A percentile compares a stretch with the other conserved stretches of the same genome.
Evolutionary conservation across 305 asterid genomes (phyloP).

Genomic region (Plantago lanceolata): DNA sequence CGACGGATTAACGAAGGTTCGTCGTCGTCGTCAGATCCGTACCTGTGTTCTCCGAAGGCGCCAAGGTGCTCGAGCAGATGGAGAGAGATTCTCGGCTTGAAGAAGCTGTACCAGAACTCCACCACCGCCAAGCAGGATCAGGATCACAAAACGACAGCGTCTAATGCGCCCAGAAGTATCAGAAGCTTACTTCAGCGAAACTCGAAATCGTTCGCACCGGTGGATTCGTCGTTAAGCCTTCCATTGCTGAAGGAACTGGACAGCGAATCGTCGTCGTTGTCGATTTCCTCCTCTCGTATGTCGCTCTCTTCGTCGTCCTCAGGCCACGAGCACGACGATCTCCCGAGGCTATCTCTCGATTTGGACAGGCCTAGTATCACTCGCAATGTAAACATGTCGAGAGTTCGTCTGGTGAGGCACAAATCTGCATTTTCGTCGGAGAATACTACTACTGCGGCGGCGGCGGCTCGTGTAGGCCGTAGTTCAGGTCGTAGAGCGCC

Average conservation of each 20-base stretch:
- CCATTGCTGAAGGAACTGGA: slow-evolving; percentile 64
- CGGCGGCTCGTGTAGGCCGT: background rate
- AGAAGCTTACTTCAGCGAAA: slow-evolving; percentile 64
- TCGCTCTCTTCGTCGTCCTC: slow-evolving; percentile 86
- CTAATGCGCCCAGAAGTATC: slow-evolving; percentile 42
- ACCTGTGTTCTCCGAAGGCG: slow-evolving; percentile 81
- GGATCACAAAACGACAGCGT: slow-evolving; percentile 38
- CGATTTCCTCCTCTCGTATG: slow-evolving; percentile 53
- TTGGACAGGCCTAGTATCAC: slow-evolving; percentile 31
- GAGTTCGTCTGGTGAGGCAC: slow-evolving; percentile 44
- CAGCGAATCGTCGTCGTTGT: slow-evolving; percentile 25
- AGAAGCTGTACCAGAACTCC: slow-evolving; percentile 53
- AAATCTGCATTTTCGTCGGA: slow-evolving; percentile 22
- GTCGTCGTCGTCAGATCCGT: slow-evolving; percentile 41
- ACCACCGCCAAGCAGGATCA: slow-evolving; percentile 50
- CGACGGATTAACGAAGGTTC: background rate
- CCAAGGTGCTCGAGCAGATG: slow-evolving; percentile 86
- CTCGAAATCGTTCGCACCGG: slow-evolving; percentile 50
- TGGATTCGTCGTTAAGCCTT: slow-evolving; percentile 52
- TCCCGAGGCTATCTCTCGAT: slow-evolving; percentile 80
- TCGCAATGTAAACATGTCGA: background rate
- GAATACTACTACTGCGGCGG: slow-evolving; percentile 3
- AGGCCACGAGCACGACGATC: slow-evolving; percentile 80
- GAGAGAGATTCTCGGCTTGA: slow-evolving; percentile 82
- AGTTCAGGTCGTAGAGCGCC: background rate